Percentiles rank a stretch among this genome's conserved stretches.
Conservation (phyloP, 257 asterid species). For the Leptodermis oblonga region DNA sequence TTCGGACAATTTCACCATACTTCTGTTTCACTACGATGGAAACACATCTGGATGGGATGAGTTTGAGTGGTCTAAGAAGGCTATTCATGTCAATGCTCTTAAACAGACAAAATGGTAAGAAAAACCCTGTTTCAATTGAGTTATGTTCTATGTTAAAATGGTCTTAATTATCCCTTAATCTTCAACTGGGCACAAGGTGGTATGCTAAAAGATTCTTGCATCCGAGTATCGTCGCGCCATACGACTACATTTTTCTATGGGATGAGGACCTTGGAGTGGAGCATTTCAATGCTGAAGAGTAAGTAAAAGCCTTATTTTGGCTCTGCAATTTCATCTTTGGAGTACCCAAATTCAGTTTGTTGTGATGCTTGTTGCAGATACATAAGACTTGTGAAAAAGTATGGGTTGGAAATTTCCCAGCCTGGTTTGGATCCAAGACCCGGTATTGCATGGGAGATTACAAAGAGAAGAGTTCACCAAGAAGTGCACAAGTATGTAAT, state of each 20-base stretch:
- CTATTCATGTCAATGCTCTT: slow-evolving; percentile 32
- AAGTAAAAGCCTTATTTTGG: slow-evolving; percentile 10
- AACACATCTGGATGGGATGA: slow-evolving; percentile 40
- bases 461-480: slow-evolving; percentile 42
- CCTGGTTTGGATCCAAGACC: slow-evolving; percentile 54
- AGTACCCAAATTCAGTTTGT: background rate
- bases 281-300: slow-evolving; percentile 81
- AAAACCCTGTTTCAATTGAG: background rate
- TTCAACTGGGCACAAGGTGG: slow-evolving; percentile 56
- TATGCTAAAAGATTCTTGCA: slow-evolving; percentile 86
- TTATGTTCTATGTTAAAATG: background rate
- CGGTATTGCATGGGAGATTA: slow-evolving; percentile 68
- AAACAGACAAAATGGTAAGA: slow-evolving; percentile 35
- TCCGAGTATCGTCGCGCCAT: slow-evolving; percentile 73
- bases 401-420: slow-evolving; percentile 81
- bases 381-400: slow-evolving; percentile 64
- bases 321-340: background rate
- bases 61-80: slow-evolving; percentile 40
- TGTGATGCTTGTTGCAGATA: slow-evolving; percentile 45
- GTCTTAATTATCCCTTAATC: background rate
- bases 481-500: slow-evolving; percentile 73
- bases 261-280: slow-evolving; percentile 87
- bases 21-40: slow-evolving; percentile 42
- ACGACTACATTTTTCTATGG: slow-evolving; percentile 79
- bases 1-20: slow-evolving; percentile 30